Base-by-base conservation (phyloP, 2,329 filamentous ascomycete genomes). In the Fusarium xyrophilum region DNA sequence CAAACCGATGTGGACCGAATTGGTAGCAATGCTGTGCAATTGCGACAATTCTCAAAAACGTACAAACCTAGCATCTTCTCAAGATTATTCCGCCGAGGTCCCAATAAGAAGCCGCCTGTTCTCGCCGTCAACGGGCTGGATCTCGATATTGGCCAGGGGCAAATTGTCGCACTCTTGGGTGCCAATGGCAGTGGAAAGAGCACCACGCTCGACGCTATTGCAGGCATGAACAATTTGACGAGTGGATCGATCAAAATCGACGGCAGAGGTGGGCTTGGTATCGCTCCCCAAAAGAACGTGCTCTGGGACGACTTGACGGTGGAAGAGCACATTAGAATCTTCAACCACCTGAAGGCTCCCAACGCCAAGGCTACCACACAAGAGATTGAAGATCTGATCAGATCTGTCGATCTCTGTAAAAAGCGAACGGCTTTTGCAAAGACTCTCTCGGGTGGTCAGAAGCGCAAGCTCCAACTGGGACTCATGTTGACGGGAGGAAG, bases 401-500 rank as follows among this genome's bases (percentile, higher is more conserved):
- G 80, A 9, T 84, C 88, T 2, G 89, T 96, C 67, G 95, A 97
- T 76, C 84, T 97, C 4, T 85, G 85, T 25, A 84, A 88, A 54
- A 97, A 97, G 79, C 81, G 88, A 40, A 86, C 88, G 36, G 91
- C 93, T 0, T 83, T 85, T 63, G 87, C 93, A 1, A 89, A 88
- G 74, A 96, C 93, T 1, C 82, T 97, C 1, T 97, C 93, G 5
- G 94, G 94, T 12, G 94, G 94, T 1, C 94, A 97, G 78, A 97
- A 97, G 80, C 85, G 94, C 54, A 97, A 97, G 77, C 84, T 97
- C 12, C 94, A 97, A 77, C 84, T 97, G 5, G 93, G 93, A 8
- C 95, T 97, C 88, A 97, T 97, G 93, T 89, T 97, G 71, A 96
- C 93, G 6, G 94, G 95, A 65, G 93, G 93, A 14, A 95, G 91